A percentile compares a stretch with the other conserved stretches of the same genome.
Conservation (phyloP, 495 filamentous ascomycete species). For the Penicillium tannophilum region DNA sequence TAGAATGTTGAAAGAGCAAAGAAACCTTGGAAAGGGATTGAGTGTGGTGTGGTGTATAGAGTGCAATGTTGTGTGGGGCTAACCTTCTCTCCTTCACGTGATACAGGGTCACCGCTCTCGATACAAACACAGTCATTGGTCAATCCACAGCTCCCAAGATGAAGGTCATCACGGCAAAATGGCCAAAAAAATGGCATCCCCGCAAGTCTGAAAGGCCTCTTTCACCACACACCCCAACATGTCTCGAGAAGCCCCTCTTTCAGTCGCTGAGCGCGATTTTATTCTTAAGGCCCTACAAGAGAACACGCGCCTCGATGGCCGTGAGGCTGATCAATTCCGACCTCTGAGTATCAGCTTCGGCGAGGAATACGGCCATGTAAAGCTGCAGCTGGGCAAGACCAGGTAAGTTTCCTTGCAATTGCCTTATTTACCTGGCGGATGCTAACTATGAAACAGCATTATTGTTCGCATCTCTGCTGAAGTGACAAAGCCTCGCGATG, state of each 20-base stretch:
- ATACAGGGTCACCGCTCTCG: conserved; percentile 11
- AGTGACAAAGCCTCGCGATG: conserved; percentile 78
- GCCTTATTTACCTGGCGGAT: neutral
- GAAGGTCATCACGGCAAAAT: conserved; percentile 30
- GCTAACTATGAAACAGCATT: conserved; percentile 54
- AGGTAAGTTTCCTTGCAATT: conserved; percentile 52
- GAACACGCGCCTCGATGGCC: conserved; percentile 79
- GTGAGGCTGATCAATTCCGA: conserved; percentile 75
- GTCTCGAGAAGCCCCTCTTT: conserved; percentile 87
- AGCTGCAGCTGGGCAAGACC: conserved; percentile 88
- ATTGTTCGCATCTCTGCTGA: conserved; percentile 84
- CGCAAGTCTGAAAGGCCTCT: conserved; percentile 3
- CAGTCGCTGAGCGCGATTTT: conserved; percentile 76
- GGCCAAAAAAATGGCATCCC: conserved; percentile 25
- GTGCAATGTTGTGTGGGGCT: no score
- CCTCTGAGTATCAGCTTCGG: conserved; percentile 77
- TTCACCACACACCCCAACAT: conserved; percentile 50
- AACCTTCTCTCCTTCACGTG: neutral
- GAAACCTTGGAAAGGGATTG: no score
- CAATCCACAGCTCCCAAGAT: conserved; percentile 19
- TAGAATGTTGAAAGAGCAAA: no score
- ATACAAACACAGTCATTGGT: conserved; percentile 7
- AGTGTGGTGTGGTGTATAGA: no score
- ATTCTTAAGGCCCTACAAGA: conserved; percentile 74
- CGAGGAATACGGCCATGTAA: conserved; percentile 87